Percentiles rank a stretch among this genome's conserved stretches.
Evolutionary conservation across 495 filamentous ascomycete genomes (phyloP).

Genomic region (Penicillium arizonense): DNA sequence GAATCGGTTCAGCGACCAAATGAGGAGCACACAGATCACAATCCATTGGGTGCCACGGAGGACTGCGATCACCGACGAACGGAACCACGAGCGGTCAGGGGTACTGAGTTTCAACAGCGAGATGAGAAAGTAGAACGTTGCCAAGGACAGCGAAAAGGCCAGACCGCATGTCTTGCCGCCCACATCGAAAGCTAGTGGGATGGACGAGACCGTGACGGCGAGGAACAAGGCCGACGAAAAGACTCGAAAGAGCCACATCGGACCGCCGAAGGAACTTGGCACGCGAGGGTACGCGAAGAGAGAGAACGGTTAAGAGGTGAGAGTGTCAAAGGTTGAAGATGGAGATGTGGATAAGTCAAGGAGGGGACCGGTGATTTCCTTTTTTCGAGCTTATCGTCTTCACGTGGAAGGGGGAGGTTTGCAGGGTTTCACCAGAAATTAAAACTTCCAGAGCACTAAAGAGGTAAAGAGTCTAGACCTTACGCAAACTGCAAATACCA

Average conservation of each 20-base stretch:
- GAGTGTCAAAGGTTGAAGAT: constrained; percentile 1
- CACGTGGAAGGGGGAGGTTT: constrained; percentile 14
- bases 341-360: background rate
- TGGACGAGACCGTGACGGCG: constrained; percentile 82
- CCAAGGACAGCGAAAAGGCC: constrained; percentile 84
- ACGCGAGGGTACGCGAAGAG: constrained; percentile 17
- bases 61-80: constrained; percentile 60
- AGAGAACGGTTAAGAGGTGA: constrained; percentile 2
- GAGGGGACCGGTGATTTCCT: constrained; percentile 16
- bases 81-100: constrained; percentile 73
- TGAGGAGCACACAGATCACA: constrained; percentile 77
- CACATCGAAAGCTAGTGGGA: constrained; percentile 96
- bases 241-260: constrained; percentile 71
- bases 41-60: constrained; percentile 77
- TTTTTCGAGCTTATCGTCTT: constrained; percentile 27
- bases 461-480: background rate
- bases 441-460: background rate
- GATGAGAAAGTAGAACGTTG: constrained; percentile 86
- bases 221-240: constrained; percentile 78
- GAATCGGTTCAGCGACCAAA: constrained; percentile 93
- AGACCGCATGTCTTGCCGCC: constrained; percentile 91
- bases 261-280: constrained; percentile 9
- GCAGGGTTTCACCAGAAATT: background rate
- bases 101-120: constrained; percentile 77
- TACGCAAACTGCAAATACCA: too few relatives aligned